phyloP scores from a whole-genome alignment of 768 basidiomycete genomes.

The Naganishia friedmannii region DNA sequence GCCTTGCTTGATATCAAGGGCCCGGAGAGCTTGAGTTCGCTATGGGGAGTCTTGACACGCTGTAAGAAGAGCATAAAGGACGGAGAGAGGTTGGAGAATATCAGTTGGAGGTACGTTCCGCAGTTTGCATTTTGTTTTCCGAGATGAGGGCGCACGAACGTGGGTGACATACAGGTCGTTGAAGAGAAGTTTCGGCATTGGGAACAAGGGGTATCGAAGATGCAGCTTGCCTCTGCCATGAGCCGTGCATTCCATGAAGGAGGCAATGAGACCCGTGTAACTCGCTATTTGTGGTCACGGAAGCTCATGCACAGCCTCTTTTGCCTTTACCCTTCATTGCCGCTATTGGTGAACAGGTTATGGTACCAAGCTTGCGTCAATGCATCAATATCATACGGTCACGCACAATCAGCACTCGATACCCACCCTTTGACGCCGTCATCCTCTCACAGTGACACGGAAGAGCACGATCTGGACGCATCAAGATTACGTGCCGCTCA shows the following conservation, averaged over 20 bases:
- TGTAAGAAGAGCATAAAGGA: slow-evolving; percentile 29
- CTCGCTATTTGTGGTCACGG: background rate
- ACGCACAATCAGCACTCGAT: slow-evolving; percentile 10
- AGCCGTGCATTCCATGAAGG: too few relatives aligned
- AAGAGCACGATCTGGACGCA: background rate
- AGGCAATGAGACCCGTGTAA: too few relatives aligned
- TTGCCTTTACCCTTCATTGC: background rate
- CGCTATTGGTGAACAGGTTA: background rate
- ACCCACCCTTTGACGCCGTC: background rate
- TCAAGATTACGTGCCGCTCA: background rate
- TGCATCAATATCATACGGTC: slow-evolving; percentile 17
- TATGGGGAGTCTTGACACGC: slow-evolving; percentile 31
- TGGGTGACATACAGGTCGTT: background rate
- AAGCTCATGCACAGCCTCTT: slow-evolving; percentile 7
- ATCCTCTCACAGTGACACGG: background rate
- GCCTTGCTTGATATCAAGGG: slow-evolving; percentile 21
- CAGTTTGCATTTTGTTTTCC: background rate
- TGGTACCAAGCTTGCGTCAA: slow-evolving; percentile 34
- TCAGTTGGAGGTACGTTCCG: slow-evolving; percentile 30
- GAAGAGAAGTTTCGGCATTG: background rate
- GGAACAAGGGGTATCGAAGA: background rate
- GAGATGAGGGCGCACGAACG: background rate
- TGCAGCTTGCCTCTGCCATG: background rate
- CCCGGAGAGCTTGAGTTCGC: slow-evolving; percentile 27
- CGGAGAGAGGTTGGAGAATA: slow-evolving; percentile 31